These are phyloP conservation scores for Fusarium tuaranense DNA, from an alignment of 2,329 filamentous ascomycete genomes.

Conservation along the genomic window DNA sequence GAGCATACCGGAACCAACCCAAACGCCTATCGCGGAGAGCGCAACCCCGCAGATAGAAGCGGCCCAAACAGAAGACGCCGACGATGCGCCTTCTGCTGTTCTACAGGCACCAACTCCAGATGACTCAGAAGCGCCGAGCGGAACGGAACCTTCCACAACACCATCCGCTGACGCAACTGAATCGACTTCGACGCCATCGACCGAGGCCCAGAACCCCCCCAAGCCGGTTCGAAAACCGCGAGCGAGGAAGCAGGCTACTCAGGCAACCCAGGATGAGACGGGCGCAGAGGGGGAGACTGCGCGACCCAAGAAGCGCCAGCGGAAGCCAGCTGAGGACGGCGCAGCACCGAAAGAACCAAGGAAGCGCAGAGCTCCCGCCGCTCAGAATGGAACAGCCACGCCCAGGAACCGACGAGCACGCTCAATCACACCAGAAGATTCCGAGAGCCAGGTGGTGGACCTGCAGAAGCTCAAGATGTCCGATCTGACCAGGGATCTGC, in stretches of 20 bases:
- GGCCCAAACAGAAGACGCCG: not conserved
- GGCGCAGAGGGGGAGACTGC: conserved; percentile 34
- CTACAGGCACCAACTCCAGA: conserved; percentile 27
- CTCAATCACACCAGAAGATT: conserved; percentile 71
- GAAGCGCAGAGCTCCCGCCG: conserved; percentile 44
- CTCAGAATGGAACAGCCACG: conserved; percentile 40
- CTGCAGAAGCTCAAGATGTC: conserved; percentile 76
- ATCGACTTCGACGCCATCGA: conserved; percentile 8
- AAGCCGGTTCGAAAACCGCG: conserved; percentile 32
- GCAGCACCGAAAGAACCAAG: conserved; percentile 36
- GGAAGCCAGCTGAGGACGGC: conserved; percentile 43
- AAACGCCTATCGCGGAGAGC: not conserved
- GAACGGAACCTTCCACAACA: conserved; percentile 28
- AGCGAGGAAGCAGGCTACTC: conserved; percentile 28
- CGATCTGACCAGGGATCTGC: conserved; percentile 76
- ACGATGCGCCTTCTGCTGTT: conserved; percentile 8
- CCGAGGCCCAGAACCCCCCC: conserved; percentile 12
- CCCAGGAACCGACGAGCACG: conserved; percentile 54
- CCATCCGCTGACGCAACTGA: conserved; percentile 25
- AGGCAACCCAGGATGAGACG: conserved; percentile 22
- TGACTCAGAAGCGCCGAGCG: conserved; percentile 23
- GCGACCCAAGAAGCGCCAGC: conserved; percentile 49
- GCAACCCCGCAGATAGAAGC: not conserved
- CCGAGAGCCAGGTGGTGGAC: conserved; percentile 73
- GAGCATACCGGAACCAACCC: conserved; percentile 18